Evolutionary conservation across 805 yeast genomes (phyloP).

Genomic region (Cyberlindnera bimundalis): DNA sequence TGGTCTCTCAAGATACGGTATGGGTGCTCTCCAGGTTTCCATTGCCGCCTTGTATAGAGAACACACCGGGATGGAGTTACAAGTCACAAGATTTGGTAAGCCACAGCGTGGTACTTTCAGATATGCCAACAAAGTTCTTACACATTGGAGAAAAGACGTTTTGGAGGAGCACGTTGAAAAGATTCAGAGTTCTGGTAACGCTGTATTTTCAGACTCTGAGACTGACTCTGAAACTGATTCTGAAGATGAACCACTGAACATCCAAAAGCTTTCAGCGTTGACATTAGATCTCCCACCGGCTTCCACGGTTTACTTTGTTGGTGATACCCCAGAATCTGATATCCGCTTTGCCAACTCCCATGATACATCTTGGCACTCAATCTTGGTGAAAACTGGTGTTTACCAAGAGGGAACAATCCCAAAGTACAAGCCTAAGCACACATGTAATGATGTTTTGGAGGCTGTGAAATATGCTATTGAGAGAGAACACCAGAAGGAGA

Average conservation of each 20-base stretch:
- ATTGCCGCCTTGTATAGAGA: slow-evolving; percentile 82
- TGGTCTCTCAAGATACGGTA: slow-evolving; percentile 78
- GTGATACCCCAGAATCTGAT: slow-evolving; percentile 88
- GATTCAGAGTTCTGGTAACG: slow-evolving; percentile 33
- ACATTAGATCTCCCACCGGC: slow-evolving; percentile 71
- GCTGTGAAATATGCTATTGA: slow-evolving; percentile 83
- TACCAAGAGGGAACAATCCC: slow-evolving; percentile 79
- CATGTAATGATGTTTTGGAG: slow-evolving; percentile 70
- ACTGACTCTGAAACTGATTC: slow-evolving; percentile 29
- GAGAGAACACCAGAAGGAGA: slow-evolving; percentile 69
- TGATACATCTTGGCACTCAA: slow-evolving; percentile 81
- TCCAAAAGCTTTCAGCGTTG: slow-evolving; percentile 42
- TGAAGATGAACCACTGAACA: slow-evolving; percentile 43
- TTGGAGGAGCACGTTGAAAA: slow-evolving; percentile 69
- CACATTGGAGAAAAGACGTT: slow-evolving; percentile 75
- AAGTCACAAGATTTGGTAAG: slow-evolving; percentile 82
- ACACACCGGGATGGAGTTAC: slow-evolving; percentile 77
- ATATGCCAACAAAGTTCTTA: slow-evolving; percentile 75
- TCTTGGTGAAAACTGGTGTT: slow-evolving; percentile 83
- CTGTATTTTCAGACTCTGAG: slow-evolving; percentile 24
- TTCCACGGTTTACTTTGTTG: slow-evolving; percentile 82
- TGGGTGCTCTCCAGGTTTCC: slow-evolving; percentile 91
- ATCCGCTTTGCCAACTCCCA: slow-evolving; percentile 85
- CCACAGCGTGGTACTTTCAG: slow-evolving; percentile 86
- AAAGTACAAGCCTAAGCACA: slow-evolving; percentile 72